Evolutionary conservation across 225 moss, liverwort and hornwort genomes (phyloP), one percentile per base, ranked within the genome.

Genomic region (Polytrichum commune): DNA sequence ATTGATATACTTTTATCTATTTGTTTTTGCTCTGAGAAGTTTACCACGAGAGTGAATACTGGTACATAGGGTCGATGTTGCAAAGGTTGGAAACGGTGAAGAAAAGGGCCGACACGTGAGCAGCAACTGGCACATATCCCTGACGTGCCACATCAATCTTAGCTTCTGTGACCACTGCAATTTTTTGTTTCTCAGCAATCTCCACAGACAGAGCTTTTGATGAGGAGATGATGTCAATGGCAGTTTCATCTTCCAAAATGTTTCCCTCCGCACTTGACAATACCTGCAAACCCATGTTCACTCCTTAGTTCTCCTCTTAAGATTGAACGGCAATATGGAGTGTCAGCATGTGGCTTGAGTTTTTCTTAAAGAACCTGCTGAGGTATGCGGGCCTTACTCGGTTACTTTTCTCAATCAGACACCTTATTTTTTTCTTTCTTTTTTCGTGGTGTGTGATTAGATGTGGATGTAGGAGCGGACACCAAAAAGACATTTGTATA

Each of bases 41-140:
- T 71, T 79, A 91, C 94, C 94, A 95, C 23, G 88, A 75, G 4
- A 95, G 81, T 8, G 94, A 95, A 19, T 92, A 95, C 62, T 92
- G 92, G 73, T 95, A 95, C 94, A 95, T 95, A 9, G 94, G 94
- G 77, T 95, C 92, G 13, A 92, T 84, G 66, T 69, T 86, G 55
- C 87, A 80, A 0, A 95, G 84, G 53, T 82, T 71, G 0, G 92
- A 90, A 23, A 95, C 53, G 1, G 87, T 95, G 65, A 95, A 95
- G 62, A 95, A 95, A 63, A 92, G 81, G 23, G 90, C 78, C 0
- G 90, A 83, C 13, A 92, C 90, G 24, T 92, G 89, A 25, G 84
- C 78, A 19, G 91, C 95, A 1, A 95, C 89, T 0, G 89, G 86
- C 29, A 91, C 35, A 10, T 95, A 92, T n/a, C 91, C 89, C 38